A percentile compares a stretch with the other conserved stretches of the same genome.
These are phyloP conservation scores for Exophiala sp. DNA, from an alignment of 2,329 filamentous ascomycete species.

Conservation along the genomic window DNA sequence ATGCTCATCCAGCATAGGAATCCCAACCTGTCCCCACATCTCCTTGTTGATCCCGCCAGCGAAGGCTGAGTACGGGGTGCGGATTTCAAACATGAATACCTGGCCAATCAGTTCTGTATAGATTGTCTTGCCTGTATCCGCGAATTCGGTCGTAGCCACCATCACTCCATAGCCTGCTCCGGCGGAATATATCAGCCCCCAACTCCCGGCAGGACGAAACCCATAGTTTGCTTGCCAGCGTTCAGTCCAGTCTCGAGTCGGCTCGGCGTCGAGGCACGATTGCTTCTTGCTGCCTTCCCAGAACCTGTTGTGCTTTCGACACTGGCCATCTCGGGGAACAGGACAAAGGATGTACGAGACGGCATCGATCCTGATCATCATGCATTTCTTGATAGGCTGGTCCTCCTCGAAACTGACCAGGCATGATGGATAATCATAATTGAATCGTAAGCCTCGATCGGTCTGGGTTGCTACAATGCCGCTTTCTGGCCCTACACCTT, in stretches of 20 bases:
- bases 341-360: constrained; percentile 6
- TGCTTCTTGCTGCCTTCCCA: constrained; percentile 2
- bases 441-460: constrained; percentile 3
- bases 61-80: background rate
- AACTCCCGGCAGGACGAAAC: constrained; percentile 4
- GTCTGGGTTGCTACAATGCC: constrained; percentile 1
- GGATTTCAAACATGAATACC: constrained; percentile 9
- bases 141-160: constrained; percentile 2
- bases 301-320: background rate
- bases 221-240: constrained; percentile 7
- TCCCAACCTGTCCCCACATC: constrained; percentile 7
- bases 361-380: constrained; percentile 4
- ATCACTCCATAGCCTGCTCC: constrained; percentile 3
- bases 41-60: constrained; percentile 1
- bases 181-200: constrained; percentile 6
- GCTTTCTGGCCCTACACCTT: background rate
- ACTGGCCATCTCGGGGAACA: background rate
- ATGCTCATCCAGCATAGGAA: constrained; percentile 2
- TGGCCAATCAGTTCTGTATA: constrained; percentile 1
- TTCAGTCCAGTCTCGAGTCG: constrained; percentile 2
- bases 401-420: constrained; percentile 4
- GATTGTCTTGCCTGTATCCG: background rate
- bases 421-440: background rate
- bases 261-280: background rate
- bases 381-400: constrained; percentile 7